Base-by-base conservation (phyloP, 169 alveolate genomes). In the Condylostoma magnum region DNA sequence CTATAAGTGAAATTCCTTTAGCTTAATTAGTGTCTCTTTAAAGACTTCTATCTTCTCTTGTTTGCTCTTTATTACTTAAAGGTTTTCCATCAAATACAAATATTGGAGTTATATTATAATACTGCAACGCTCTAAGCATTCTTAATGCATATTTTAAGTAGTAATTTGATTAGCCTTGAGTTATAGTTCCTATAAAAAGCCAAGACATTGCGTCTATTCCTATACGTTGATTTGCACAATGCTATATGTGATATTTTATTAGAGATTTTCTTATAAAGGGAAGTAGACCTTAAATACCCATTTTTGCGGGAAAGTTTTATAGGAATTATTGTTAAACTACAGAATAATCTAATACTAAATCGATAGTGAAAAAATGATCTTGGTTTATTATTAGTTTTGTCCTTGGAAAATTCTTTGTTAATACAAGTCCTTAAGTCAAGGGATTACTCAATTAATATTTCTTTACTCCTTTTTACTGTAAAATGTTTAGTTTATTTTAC, bases 31-130 rank as follows among this genome's bases (percentile, higher is more conserved):
- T 57, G 18, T n/a, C 15, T 51, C 90, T 85, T 4, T 44, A 77
- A 65, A 83, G 79, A 27, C 48, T 47, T 57, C 95, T 75, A 18
- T 75, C 72, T 28, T 90, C 75, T 53, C 83, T 86, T n/a, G 92
- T 87, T 4, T 85, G 82, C 22, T 44, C 77, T 63, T 92, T 92
- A 46, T 88, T 90, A 8, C 77, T 66, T 20, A 87, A 66, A 10
- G 69, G 69, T n/a, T 77, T 74, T 1, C 97, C 97, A 50, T 92
- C 97, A 56, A 92, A 92, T 5, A 92, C 86, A 22, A 89, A 69
- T 2, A 92, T 69, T 2, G 93, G 93, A 22, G 68, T 86, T n/a
- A 91, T 84, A 5, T 85, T 79, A 69, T 79, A 81, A 5, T 46
- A 69, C 43, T 76, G 38, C 34, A 93, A 74, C 50, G 85, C 48